Percentiles rank a stretch among this genome's conserved stretches.
These are phyloP conservation scores for Leccinum subtestaceum DNA, from an alignment of 768 basidiomycete species.

Conservation along the genomic window DNA sequence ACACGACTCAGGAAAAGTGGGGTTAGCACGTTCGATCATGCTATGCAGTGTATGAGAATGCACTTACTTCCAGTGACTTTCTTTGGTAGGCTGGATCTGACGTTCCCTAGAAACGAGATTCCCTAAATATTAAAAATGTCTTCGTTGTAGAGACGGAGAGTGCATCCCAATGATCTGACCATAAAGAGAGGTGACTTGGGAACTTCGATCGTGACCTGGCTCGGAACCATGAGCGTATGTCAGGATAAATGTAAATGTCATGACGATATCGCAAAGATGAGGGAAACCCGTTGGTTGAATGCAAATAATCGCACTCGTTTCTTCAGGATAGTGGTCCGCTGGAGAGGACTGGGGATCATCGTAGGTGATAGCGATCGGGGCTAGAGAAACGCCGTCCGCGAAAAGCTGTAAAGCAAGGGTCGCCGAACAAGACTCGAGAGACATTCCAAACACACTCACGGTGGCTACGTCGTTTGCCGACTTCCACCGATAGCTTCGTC, in stretches of 20 bases:
- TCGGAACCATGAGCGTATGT: background rate
- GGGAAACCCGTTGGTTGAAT: too few species aligned
- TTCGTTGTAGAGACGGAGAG: background rate
- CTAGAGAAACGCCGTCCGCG: background rate
- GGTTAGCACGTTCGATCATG: background rate
- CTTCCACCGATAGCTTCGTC: slow-evolving; percentile 14
- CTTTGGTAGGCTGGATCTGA: background rate
- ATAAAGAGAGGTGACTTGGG: background rate
- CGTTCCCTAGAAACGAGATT: background rate
- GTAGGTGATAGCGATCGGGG: slow-evolving; percentile 13
- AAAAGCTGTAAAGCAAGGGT: slow-evolving; percentile 7
- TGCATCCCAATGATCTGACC: background rate
- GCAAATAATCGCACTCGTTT: too few species aligned
- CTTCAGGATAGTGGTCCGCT: too few species aligned
- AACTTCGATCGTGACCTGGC: background rate
- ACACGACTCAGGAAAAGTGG: background rate
- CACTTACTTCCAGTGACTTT: slow-evolving; percentile 2
- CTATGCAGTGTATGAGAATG: background rate
- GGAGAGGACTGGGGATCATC: background rate
- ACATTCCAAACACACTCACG: background rate
- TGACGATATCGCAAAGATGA: too few species aligned
- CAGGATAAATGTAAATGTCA: slow-evolving; percentile 9
- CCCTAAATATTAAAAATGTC: background rate
- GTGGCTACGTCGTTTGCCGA: background rate
- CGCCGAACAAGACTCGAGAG: too few species aligned